Evolutionary conservation across 2,329 filamentous ascomycete species (phyloP).

Genomic region (Claviceps purpurea): DNA sequence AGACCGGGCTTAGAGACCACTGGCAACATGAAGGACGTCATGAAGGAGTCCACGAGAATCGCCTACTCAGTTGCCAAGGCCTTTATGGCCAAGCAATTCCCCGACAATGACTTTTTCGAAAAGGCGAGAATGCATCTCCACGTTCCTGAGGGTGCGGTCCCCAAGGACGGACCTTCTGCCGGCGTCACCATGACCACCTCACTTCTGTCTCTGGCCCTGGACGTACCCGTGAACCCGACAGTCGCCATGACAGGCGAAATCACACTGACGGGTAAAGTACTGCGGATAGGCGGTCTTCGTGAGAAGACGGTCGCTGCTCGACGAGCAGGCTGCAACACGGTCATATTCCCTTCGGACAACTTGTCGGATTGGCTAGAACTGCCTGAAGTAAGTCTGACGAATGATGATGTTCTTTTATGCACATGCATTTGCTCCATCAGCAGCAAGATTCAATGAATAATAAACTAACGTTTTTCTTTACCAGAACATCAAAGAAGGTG

Average conservation of each 20-base stretch:
- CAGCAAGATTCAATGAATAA: not conserved
- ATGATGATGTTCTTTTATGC: not conserved
- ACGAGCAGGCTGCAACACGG: constrained; percentile 79
- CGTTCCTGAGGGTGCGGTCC: constrained; percentile 90
- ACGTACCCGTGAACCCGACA: constrained; percentile 65
- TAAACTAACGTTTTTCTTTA: not conserved
- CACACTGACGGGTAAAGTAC: constrained; percentile 90
- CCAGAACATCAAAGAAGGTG: constrained; percentile 95
- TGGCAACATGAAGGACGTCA: constrained; percentile 87
- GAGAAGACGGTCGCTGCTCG: constrained; percentile 97
- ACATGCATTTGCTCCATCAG: too few species aligned
- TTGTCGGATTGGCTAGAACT: constrained; percentile 95
- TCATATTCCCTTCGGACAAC: constrained; percentile 93
- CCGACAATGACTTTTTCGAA: constrained; percentile 90
- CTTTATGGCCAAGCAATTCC: constrained; percentile 70
- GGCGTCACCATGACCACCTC: constrained; percentile 98
- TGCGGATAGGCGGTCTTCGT: constrained; percentile 82
- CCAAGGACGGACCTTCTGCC: constrained; percentile 85
- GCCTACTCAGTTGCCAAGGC: constrained; percentile 95
- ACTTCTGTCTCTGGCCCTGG: constrained; percentile 70
- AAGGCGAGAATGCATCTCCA: constrained; percentile 91
- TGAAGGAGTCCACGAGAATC: constrained; percentile 94
- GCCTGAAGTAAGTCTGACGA: constrained; percentile 60
- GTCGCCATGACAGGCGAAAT: constrained; percentile 97
- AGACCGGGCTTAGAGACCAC: constrained; percentile 78